phyloP scores from a whole-genome alignment of 176 grass and related monocot species.

The Avena eriantha region DNA sequence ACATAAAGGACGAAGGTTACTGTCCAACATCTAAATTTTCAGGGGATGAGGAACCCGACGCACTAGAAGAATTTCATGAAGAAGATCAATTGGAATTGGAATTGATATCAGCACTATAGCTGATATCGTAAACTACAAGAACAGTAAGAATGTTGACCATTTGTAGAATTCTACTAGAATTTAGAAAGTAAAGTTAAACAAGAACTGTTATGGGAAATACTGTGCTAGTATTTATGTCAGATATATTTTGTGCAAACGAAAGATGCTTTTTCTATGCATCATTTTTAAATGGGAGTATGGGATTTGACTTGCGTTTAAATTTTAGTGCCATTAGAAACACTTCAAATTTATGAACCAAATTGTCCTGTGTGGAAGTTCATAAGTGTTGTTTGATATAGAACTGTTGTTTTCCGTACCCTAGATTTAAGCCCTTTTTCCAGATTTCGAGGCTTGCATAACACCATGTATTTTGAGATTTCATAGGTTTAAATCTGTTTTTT shows the following conservation, averaged over 20 bases:
- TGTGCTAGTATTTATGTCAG: background rate
- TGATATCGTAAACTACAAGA: constrained; percentile 35
- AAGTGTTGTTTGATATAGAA: background rate
- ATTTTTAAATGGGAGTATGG: background rate
- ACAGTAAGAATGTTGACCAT: constrained; percentile 20
- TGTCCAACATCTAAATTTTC: constrained; percentile 26
- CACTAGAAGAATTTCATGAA: background rate
- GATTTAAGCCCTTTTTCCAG: background rate
- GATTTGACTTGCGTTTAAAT: background rate
- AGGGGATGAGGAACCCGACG: constrained; percentile 24
- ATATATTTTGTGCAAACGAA: background rate
- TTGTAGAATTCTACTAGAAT: constrained; percentile 22
- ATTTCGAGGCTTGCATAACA: background rate
- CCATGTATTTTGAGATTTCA: background rate
- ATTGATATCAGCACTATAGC: constrained; percentile 29
- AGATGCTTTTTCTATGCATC: constrained; percentile 14
- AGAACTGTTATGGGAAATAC: background rate
- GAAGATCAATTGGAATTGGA: constrained; percentile 49
- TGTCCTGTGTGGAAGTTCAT: background rate
- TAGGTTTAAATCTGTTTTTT: no score
- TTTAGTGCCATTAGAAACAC: background rate
- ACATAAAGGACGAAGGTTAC: constrained; percentile 81
- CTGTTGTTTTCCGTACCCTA: background rate
- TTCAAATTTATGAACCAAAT: background rate
- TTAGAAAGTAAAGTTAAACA: background rate